Evolutionary conservation across 2,329 filamentous ascomycete genomes (phyloP), one percentile per base, ranked within the genome.

Genomic region (Alternaria conjuncta): DNA sequence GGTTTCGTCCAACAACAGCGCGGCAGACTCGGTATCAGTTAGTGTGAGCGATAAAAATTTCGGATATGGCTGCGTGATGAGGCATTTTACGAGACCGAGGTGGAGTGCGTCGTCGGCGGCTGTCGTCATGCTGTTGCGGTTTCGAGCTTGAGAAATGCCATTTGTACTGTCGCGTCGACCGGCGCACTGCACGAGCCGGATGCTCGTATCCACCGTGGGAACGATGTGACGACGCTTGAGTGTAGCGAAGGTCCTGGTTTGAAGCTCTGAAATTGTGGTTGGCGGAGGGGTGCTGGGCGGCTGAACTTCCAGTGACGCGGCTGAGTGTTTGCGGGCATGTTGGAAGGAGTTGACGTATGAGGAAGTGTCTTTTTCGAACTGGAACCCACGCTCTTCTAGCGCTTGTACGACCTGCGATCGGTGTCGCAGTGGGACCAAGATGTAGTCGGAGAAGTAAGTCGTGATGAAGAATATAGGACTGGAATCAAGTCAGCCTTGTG

Each of bases 401-500:
- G 93, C 91, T 61, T 89, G 85, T 32, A 93, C 88, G 51, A 98
- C 94, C 43, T 89, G 90, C 25, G 87, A 83, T 55, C 91, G 89
- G 73, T 91, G 89, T 75, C 90, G 92, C 57, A 86, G 86, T 1
- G 96, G 94, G 1, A 97, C 93, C 36, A 98, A 86, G 72, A 99
- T 96, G 81, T 97, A 98, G 82, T 99, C 95, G 32, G 92, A 96
- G 81, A 97, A 98, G 81, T 98, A 99, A 30, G 94, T 97, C 4
- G 95, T 97, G 79, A 97, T 97, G 86, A 98, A 98, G 84, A 98
- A 97, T 76, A 99, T 97, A 57, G 95, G 92, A 56, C 87, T 89
- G 50, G 55, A 28, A 11, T 9, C 1, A n/a, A 36, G 45, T 69
- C 21, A 73, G 63, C 53, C 20, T 43, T 26, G 49, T 6, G 30